Conservation (phyloP, 106 monocot genomes). For the Hemerocallis citrina region DNA sequence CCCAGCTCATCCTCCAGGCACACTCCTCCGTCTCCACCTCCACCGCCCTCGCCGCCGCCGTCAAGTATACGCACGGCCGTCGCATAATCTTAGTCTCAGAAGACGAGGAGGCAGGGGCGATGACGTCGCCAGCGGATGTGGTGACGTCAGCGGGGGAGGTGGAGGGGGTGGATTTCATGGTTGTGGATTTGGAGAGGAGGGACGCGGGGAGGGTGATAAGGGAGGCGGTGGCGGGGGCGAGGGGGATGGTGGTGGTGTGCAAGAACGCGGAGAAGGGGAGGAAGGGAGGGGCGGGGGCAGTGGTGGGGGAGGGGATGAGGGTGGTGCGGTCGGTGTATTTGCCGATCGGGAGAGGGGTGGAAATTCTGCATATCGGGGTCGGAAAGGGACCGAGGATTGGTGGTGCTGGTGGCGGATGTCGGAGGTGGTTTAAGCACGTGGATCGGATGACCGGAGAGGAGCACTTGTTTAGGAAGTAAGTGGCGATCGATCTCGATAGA, state of each 20-base stretch:
- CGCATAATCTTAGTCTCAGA: slow-evolving; percentile 32
- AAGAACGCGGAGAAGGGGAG: slow-evolving; percentile 17
- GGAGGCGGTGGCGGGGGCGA: slow-evolving; percentile 39
- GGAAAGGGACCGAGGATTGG: slow-evolving; percentile 59
- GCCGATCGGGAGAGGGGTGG: slow-evolving; percentile 63
- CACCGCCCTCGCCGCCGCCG: slow-evolving; percentile 31
- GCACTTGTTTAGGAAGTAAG: slow-evolving; percentile 49
- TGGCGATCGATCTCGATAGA: too few relatives aligned
- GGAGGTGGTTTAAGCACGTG: slow-evolving; percentile 69
- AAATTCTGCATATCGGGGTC: slow-evolving; percentile 57
- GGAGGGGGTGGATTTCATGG: slow-evolving; percentile 31
- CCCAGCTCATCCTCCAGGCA: slow-evolving; percentile 57
- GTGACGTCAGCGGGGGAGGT: background rate
- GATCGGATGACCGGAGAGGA: slow-evolving; percentile 63
- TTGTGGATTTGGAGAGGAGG: slow-evolving; percentile 32
- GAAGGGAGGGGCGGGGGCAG: background rate
- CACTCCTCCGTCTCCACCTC: slow-evolving; percentile 10
- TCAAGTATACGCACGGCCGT: slow-evolving; percentile 34
- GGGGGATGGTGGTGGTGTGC: slow-evolving; percentile 60
- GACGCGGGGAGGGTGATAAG: slow-evolving; percentile 25
- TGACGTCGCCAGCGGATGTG: background rate
- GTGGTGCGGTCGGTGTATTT: slow-evolving; percentile 60
- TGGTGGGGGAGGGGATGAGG: slow-evolving; percentile 32
- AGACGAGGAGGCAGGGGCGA: background rate
- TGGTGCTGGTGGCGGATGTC: background rate